Conservation (phyloP, 2,329 filamentous ascomycete species). For the Pestalotiopsis sp. region DNA sequence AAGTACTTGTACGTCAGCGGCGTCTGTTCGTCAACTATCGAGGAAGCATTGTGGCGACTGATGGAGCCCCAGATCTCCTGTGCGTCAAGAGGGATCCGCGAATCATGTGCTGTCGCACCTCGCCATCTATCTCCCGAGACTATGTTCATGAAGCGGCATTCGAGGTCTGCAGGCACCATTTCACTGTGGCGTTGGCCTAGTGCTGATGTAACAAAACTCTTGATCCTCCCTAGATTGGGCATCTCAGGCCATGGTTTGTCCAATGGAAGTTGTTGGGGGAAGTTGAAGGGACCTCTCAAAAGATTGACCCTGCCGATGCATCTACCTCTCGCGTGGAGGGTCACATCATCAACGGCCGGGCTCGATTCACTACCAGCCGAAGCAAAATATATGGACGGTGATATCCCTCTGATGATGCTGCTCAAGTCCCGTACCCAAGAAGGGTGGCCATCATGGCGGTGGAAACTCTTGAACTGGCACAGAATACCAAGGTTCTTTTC, state of each 20-base stretch:
- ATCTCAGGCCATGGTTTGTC: not conserved
- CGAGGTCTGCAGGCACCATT: not conserved
- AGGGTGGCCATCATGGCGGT: not conserved
- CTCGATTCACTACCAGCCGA: not conserved
- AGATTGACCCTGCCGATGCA: not conserved
- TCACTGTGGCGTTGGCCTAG: not conserved
- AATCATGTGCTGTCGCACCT: constrained; percentile 1
- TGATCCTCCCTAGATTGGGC: not conserved
- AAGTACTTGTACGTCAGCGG: not conserved
- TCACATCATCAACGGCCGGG: not conserved
- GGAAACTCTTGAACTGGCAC: not conserved
- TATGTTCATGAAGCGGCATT: not conserved
- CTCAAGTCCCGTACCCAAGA: constrained; percentile 8
- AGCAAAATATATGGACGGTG: not conserved
- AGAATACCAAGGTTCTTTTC: constrained; percentile 4
- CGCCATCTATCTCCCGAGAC: constrained; percentile 6
- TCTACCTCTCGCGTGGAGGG: not conserved
- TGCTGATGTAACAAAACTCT: not conserved
- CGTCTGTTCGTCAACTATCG: not conserved
- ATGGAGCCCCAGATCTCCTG: not conserved
- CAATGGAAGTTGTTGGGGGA: not conserved
- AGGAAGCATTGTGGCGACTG: not conserved
- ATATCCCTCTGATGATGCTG: not conserved
- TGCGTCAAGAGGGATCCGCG: not conserved
- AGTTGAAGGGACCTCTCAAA: not conserved